Percentiles rank a stretch among this genome's conserved stretches.
These are phyloP conservation scores for Wickerhamomyces xylosicus DNA, from an alignment of 805 yeast genomes.

Conservation along the genomic window DNA sequence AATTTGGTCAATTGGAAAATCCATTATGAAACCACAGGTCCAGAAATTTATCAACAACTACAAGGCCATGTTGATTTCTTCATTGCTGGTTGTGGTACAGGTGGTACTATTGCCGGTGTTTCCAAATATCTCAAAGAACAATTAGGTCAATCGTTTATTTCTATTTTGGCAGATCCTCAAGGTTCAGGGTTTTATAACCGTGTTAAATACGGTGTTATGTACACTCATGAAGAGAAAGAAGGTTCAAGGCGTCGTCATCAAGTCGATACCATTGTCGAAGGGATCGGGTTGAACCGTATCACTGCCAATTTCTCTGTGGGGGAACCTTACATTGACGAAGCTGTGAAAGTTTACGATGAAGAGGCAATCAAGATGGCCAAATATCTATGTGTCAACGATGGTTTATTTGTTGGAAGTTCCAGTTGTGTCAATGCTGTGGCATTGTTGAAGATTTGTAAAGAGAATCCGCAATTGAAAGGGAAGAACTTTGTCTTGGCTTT, in stretches of 20 bases:
- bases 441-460: constrained; percentile 50
- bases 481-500: constrained; percentile 77
- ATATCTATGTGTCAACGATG: constrained; percentile 70
- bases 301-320: constrained; percentile 75
- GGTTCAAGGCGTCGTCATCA: constrained; percentile 94
- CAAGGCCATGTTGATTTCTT: constrained; percentile 58
- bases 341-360: constrained; percentile 67
- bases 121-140: constrained; percentile 58
- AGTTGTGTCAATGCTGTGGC: constrained; percentile 94
- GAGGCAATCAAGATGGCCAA: constrained; percentile 88
- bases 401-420: constrained; percentile 84
- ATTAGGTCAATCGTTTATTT: constrained; percentile 26
- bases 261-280: constrained; percentile 91
- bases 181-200: constrained; percentile 88
- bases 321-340: constrained; percentile 61
- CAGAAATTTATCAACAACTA: constrained; percentile 79
- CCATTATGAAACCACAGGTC: constrained; percentile 81
- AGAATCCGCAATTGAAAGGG: constrained; percentile 28
- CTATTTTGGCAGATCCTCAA: constrained; percentile 85
- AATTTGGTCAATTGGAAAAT: constrained; percentile 83
- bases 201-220: constrained; percentile 88
- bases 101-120: constrained; percentile 94
- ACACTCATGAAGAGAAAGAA: constrained; percentile 77
- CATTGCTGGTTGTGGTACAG: constrained; percentile 92
- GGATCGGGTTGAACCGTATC: constrained; percentile 82